Evolutionary conservation across 176 grass and related monocot species (phyloP), one percentile per base, ranked within the genome.

Genomic region (Pharus latifolius): DNA sequence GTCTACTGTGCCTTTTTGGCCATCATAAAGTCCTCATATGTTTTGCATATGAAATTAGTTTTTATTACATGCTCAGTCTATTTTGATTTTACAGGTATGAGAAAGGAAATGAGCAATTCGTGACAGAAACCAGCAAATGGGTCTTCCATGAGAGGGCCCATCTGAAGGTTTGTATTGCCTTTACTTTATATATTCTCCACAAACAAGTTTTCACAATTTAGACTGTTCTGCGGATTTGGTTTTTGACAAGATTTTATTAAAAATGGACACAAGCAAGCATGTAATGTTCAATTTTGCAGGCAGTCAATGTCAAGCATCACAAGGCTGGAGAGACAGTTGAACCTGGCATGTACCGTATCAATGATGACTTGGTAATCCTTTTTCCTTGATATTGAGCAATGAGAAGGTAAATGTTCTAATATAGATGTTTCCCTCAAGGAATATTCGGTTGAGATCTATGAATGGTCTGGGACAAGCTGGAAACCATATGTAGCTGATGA

Each of bases 401-500:
- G 32, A 12, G 28, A 62, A 70, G 28, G 54, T 79, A 51, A 62
- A 73, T 42, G 15, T 17, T 38, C 73, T 85, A 78, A 83, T 56
- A 58, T 35, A 53, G 40, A 71, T 75, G 12, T 74, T 73, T 49
- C 17, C 48, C 7, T 76, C 14, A 81, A 97, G 94, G 96, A 99
- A 86, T 99, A 95, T 65, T 99, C 69, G 5, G 87, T 99, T 80
- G 96, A 91, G 65, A 99, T 99, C 42, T 95, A 95, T n/a, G 96
- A 99, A 78, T 95, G 90, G 96, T 91, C 90, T 66, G 96, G 96
- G 69, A 88, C 87, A 79, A 95, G 82, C 76, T 99, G 96, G 96
- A 80, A 91, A 64, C 96, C 96, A 60, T 99, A 99, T 65, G 63
- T 91, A 72, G 87, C 90, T 24, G 69, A 99, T 86, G 96, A 99